Conservation (phyloP, 2,329 filamentous ascomycete species). For the Botrytis fragariae region DNA sequence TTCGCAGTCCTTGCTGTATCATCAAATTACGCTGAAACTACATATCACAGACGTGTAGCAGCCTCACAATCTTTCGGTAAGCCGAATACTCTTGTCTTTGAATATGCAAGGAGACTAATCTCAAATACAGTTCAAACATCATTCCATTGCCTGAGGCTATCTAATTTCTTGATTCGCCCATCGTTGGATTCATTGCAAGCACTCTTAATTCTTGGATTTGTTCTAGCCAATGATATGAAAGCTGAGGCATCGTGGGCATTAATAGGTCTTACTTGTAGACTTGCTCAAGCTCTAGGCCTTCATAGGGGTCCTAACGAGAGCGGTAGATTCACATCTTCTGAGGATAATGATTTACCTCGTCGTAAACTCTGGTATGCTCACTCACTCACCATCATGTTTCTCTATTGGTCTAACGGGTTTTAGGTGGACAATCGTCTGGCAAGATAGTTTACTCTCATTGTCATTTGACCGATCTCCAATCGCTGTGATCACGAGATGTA, state of each 20-base stretch:
- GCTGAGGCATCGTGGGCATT: conserved; percentile 66
- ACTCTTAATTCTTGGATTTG: conserved; percentile 60
- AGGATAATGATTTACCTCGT: conserved; percentile 36
- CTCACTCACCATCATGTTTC: background rate
- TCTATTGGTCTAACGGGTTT: conserved; percentile 23
- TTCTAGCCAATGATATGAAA: conserved; percentile 67
- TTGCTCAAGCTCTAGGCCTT: conserved; percentile 63
- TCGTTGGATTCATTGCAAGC: conserved; percentile 66
- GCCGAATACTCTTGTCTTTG: background rate
- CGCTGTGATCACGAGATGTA: conserved; percentile 45
- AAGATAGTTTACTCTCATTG: conserved; percentile 63
- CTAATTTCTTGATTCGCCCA: conserved; percentile 61
- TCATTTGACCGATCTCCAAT: conserved; percentile 66
- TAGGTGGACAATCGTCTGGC: conserved; percentile 63
- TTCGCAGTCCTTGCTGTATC: conserved; percentile 65
- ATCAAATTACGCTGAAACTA: conserved; percentile 64
- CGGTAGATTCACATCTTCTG: conserved; percentile 26
- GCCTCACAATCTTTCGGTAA: conserved; percentile 50
- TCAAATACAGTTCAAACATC: conserved; percentile 42
- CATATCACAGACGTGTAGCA: conserved; percentile 45
- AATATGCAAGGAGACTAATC: background rate
- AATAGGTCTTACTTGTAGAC: conserved; percentile 60
- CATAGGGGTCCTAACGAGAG: conserved; percentile 43
- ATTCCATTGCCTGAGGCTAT: conserved; percentile 62
- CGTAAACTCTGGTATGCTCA: conserved; percentile 36